Conservation (phyloP, 768 basidiomycete genomes). For the Neoboletus subvelutipes region DNA sequence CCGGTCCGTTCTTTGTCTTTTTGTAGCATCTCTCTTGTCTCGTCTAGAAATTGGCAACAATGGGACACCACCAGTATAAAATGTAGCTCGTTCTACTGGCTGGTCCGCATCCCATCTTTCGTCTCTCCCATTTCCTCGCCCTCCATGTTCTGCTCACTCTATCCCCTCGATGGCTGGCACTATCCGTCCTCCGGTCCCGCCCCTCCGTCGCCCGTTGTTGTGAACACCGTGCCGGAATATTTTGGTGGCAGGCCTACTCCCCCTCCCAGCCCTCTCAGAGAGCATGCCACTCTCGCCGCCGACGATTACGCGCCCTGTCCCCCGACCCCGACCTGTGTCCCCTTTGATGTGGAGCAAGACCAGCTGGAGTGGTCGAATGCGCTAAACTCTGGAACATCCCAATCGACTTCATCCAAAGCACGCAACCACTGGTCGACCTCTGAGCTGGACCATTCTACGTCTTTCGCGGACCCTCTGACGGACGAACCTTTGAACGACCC, state of each 20-base stretch:
- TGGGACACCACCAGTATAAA: slow-evolving; percentile 18
- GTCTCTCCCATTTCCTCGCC: not conserved
- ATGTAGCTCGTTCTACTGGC: not conserved
- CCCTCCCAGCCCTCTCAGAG: slow-evolving; percentile 2
- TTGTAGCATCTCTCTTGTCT: not conserved
- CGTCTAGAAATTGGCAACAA: not conserved
- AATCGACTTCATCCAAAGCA: too few species aligned
- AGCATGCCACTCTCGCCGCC: not conserved
- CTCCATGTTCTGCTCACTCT: not conserved
- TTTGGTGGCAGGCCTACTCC: slow-evolving; percentile 5
- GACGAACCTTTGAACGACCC: not conserved
- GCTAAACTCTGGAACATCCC: not conserved
- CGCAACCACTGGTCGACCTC: not conserved
- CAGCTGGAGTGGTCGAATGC: not conserved
- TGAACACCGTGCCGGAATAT: not conserved
- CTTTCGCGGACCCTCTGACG: not conserved
- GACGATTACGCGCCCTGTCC: slow-evolving; percentile 18
- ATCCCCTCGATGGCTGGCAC: not conserved
- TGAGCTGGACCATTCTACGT: not conserved
- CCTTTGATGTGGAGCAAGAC: not conserved
- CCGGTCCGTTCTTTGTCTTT: slow-evolving; percentile 8
- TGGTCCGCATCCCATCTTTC: not conserved
- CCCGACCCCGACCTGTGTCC: slow-evolving; percentile 7
- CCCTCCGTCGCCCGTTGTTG: slow-evolving; percentile 12
- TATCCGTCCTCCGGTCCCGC: not conserved